A percentile compares a stretch with the other conserved stretches of the same genome.
These are phyloP conservation scores for Exophiala sideris DNA, from an alignment of 2,329 filamentous ascomycete species.

Conservation along the genomic window DNA sequence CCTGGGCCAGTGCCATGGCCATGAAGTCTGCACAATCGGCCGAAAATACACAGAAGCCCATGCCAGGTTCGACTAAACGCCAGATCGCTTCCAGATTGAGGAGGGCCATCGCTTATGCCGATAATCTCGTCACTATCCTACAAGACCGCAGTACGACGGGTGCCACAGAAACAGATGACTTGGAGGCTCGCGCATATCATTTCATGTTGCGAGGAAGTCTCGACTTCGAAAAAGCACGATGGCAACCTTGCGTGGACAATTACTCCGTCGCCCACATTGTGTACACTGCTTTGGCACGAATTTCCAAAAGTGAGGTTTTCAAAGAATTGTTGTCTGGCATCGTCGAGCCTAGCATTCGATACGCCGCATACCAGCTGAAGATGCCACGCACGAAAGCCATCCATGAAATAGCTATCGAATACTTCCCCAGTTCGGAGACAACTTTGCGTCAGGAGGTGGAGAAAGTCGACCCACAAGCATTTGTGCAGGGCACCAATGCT, in stretches of 20 bases:
- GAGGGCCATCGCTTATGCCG: conserved; percentile 71
- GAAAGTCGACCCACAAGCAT: conserved; percentile 63
- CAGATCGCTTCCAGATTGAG: conserved; percentile 85
- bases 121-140: conserved; percentile 64
- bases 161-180: conserved; percentile 66
- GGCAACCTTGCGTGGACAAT: conserved; percentile 71
- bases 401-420: conserved; percentile 70
- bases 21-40: conserved; percentile 81
- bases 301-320: conserved; percentile 71
- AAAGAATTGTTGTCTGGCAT: conserved; percentile 82
- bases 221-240: conserved; percentile 82
- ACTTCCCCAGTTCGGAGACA: conserved; percentile 62
- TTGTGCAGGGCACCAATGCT: conserved; percentile 51
- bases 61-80: conserved; percentile 73
- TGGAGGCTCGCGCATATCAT: conserved; percentile 84
- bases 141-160: conserved; percentile 60
- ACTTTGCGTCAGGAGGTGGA: conserved; percentile 66
- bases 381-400: conserved; percentile 82
- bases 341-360: conserved; percentile 89
- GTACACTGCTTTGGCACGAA: conserved; percentile 70
- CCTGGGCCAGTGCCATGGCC: conserved; percentile 93
- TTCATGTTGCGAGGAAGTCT: conserved; percentile 72
- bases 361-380: conserved; percentile 88
- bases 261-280: conserved; percentile 77
- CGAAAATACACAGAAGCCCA: conserved; percentile 68